Evolutionary conservation across 208 protist genomes (phyloP).

Genomic region (Leptomonas seymouri): DNA sequence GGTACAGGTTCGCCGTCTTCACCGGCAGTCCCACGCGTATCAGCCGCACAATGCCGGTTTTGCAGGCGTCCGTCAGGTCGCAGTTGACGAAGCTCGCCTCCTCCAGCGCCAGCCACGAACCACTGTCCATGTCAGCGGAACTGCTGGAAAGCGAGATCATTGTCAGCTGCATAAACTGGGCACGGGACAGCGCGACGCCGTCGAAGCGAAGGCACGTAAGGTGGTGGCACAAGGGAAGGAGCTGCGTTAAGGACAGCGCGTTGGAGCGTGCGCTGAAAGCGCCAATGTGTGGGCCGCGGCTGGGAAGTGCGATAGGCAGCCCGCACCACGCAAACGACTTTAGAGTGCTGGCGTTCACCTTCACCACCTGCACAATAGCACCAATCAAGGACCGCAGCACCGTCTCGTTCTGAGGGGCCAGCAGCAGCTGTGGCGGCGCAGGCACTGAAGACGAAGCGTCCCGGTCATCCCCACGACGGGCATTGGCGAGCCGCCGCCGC

Average conservation of each 20-base stretch:
- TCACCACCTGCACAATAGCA: constrained; percentile 25
- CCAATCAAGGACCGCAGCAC: constrained; percentile 25
- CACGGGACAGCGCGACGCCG: constrained; percentile 33
- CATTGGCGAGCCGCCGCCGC: not conserved
- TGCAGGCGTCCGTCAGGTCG: constrained; percentile 53
- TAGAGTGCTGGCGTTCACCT: constrained; percentile 24
- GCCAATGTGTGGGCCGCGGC: not conserved
- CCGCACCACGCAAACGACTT: constrained; percentile 43
- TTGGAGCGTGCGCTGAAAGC: not conserved
- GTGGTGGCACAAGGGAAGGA: constrained; percentile 38
- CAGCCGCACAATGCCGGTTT: constrained; percentile 44
- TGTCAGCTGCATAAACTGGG: constrained; percentile 39
- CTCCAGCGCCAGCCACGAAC: constrained; percentile 42
- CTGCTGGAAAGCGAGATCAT: constrained; percentile 9
- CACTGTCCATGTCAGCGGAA: constrained; percentile 9
- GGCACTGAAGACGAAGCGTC: not conserved
- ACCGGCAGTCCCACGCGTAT: constrained; percentile 30
- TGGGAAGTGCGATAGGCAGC: constrained; percentile 18
- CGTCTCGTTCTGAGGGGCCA: constrained; percentile 12
- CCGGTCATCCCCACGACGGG: not conserved
- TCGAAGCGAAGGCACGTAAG: constrained; percentile 48
- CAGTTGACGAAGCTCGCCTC: constrained; percentile 69
- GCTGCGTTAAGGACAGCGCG: constrained; percentile 35
- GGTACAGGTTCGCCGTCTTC: constrained; percentile 35
- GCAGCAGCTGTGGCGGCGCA: constrained; percentile 3